A percentile compares a stretch with the other conserved stretches of the same genome.
phyloP scores from a whole-genome alignment of 192 early-diverging fungal genomes.

The Backusella westeae region DNA sequence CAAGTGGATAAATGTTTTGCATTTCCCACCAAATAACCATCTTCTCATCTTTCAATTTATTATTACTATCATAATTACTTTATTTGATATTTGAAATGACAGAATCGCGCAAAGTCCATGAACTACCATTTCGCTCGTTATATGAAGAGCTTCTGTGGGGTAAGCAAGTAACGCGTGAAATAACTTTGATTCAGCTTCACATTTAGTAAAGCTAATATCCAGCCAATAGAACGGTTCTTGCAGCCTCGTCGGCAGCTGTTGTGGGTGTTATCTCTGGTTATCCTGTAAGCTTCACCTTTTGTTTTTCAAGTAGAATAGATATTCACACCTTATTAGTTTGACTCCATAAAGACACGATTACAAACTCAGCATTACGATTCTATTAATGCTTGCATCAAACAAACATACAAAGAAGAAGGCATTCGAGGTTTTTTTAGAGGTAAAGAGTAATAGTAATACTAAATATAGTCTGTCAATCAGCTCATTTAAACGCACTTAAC shows the following conservation, averaged over 20 bases:
- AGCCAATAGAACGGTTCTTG: constrained; percentile 60
- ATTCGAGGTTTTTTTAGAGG: constrained; percentile 86
- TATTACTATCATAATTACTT: neutral
- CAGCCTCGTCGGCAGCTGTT: constrained; percentile 69
- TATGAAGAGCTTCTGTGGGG: constrained; percentile 7
- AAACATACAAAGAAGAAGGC: constrained; percentile 80
- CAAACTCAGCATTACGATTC: constrained; percentile 89
- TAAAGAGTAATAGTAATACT: neutral
- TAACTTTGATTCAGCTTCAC: neutral
- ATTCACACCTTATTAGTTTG: constrained; percentile 55
- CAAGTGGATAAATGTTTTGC: neutral
- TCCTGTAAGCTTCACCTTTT: constrained; percentile 41
- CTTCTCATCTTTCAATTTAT: neutral
- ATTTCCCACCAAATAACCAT: neutral
- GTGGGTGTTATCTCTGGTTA: constrained; percentile 66
- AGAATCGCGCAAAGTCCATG: constrained; percentile 6
- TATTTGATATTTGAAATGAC: neutral
- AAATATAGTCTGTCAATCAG: too few species aligned
- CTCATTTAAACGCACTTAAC: too few species aligned
- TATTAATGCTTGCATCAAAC: constrained; percentile 68
- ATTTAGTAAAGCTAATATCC: constrained; percentile 1
- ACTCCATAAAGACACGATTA: constrained; percentile 97
- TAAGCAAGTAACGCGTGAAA: neutral
- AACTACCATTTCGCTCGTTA: neutral
- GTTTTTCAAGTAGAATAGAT: neutral